Conservation (phyloP, 1,284 basidiomycete genomes). For the Irpex lacteus region DNA sequence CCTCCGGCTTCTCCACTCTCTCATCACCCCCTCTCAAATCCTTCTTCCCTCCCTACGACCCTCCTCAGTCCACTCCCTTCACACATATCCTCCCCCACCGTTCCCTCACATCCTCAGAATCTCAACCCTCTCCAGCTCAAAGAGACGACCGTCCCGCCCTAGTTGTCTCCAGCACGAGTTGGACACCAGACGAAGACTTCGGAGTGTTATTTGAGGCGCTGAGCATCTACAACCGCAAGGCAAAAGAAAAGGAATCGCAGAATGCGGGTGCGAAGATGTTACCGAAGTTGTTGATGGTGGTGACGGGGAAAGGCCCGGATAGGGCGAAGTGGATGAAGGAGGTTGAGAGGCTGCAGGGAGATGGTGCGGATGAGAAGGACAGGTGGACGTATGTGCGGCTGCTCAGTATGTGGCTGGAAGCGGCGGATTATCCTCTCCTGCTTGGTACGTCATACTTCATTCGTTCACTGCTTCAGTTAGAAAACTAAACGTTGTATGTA, state of each 20-base stretch:
- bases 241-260: conserved; percentile 24
- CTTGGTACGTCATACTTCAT: conserved; percentile 47
- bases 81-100: conserved; percentile 34
- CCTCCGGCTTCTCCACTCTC: conserved; percentile 24
- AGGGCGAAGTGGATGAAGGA: conserved; percentile 71
- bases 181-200: conserved; percentile 99
- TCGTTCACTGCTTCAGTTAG: neutral
- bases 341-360: conserved; percentile 52
- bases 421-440: conserved; percentile 83
- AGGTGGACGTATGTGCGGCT: conserved; percentile 83
- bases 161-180: conserved; percentile 90
- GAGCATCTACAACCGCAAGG: conserved; percentile 63
- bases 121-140: conserved; percentile 26
- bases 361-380: conserved; percentile 16
- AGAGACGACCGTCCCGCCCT: conserved; percentile 80
- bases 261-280: conserved; percentile 34
- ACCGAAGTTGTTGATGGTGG: conserved; percentile 78
- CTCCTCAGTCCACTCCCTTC: conserved; percentile 65
- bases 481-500: neutral
- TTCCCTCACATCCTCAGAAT: conserved; percentile 1
- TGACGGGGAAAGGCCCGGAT: conserved; percentile 92
- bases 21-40: conserved; percentile 28
- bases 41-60: conserved; percentile 40
- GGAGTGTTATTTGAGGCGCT: conserved; percentile 77
- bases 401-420: conserved; percentile 84